Conservation (phyloP, 2,329 filamentous ascomycete species). For the Pyricularia sp. region DNA sequence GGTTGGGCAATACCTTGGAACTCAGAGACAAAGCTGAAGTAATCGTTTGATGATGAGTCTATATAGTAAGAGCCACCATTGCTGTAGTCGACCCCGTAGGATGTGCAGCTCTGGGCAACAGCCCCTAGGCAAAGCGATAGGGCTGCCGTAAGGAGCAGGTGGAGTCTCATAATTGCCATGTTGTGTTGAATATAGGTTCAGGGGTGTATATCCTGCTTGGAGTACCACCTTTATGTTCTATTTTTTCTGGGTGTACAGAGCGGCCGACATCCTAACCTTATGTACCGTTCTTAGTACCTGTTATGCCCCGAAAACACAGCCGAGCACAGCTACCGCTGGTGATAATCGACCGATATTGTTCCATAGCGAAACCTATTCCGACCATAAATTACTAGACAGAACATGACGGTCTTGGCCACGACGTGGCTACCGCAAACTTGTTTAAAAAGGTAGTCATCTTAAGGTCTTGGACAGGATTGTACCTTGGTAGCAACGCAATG, state of each 20-base stretch:
- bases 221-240: not conserved
- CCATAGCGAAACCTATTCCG: slow-evolving; percentile 8
- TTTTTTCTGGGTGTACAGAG: not conserved
- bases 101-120: slow-evolving; percentile 19
- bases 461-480: not conserved
- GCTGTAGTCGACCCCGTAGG: slow-evolving; percentile 27
- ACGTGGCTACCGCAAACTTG: not conserved
- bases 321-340: slow-evolving; percentile 2
- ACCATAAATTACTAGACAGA: slow-evolving; percentile 10
- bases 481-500: not conserved
- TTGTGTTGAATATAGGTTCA: not conserved
- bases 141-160: slow-evolving; percentile 14
- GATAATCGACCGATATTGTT: slow-evolving; percentile 9
- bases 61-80: slow-evolving; percentile 29
- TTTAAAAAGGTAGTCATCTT: not conserved
- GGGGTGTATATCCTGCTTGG: not conserved
- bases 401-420: not conserved
- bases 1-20: slow-evolving; percentile 18
- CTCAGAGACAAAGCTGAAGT: slow-evolving; percentile 27
- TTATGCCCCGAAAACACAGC: not conserved
- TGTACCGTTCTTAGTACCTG: not conserved
- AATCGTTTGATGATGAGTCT: slow-evolving; percentile 24
- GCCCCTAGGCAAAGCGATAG: slow-evolving; percentile 12
- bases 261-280: not conserved
- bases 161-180: slow-evolving; percentile 9